Base-by-base conservation (phyloP, 257 asterid species). In the Cynanchum wilfordii region DNA sequence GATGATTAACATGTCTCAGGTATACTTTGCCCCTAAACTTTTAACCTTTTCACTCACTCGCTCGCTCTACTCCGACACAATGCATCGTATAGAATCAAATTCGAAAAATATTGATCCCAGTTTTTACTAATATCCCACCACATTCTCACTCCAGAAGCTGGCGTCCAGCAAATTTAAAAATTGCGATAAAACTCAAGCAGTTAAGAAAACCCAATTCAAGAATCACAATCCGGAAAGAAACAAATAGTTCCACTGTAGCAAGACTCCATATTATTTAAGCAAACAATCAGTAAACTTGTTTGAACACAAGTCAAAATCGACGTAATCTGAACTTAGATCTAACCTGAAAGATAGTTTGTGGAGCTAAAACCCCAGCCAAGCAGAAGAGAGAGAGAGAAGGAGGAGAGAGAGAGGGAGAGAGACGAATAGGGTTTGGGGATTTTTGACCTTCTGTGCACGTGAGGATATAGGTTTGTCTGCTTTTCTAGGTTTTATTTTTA, bases 361-460 rank as follows among this genome's bases (percentile, higher is more conserved):
- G 42, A 69, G 49, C 73, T 69, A 69, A 69, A 69, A 50, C 73
- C 63, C 47, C 42, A 29, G 63, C 45, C 22, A 22, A 29, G 64
- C 20, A 55, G 33, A 25, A 54, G n/a, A 65, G 45, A 4, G 13
- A 38, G 20, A 2, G 64, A 7, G 9, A 38, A 25, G 7, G 54
- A 45, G 60, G 29, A 15, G 15, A 24, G 68, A 33, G 12, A 12
- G 38, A 64, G 27, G 5, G 58, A n/a, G 60, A 47, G 22, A 38
- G 67, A 70, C 15, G 59, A 71, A 71, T 78, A 78, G 85, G 82
- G 85, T 81, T 77, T 77, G 79, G 42, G 60, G 57, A 50, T 51
- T 45, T 44, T 72, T 45, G 10, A 59, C 60, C 57, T 44, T 17
- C 16, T 59, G 33, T 27, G 47, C 75, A 73, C 75, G 69, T 68